Evolutionary conservation across 768 basidiomycete genomes (phyloP), one percentile per base, ranked within the genome.

Genomic region (Leucocoprinus leucothites): DNA sequence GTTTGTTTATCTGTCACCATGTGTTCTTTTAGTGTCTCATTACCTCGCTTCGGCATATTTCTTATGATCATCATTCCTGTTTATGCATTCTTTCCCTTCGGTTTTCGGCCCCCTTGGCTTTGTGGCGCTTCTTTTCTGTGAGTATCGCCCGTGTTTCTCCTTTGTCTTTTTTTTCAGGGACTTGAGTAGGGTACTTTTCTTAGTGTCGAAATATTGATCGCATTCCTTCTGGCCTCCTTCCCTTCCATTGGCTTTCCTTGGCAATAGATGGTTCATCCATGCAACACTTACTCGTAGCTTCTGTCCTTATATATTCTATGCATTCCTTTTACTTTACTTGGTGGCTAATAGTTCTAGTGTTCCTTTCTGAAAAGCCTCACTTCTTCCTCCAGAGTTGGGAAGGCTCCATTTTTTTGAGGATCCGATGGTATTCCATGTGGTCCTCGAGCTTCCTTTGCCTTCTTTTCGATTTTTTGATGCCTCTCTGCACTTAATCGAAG

Each of bases 391-490:
- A 40, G 36, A 24, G 28, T 44, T 24, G 41, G 38, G 38, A 43
- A n/a, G 18, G 19, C 21, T 40, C 24, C 21, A 26, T 9, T 41
- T 9, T 41, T n/a, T 26, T 22, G 38, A 34, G 51, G 28, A 53
- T 53, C 43, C 43, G 31, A 53, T 28, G 4, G 14, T 18, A 34
- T 34, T 19, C 51, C 51, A 44, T 44, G 42, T 53, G 51, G 50
- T 26, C 50, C 42, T 44, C 31, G 31, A 11, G 26, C 35, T 53
- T 28, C 31, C 11, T 53, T 38, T 4, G 14, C 16, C 38, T 38
- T 38, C 38, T n/a, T 38, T 38, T 38, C 16, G 38, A n/a, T 28
- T n/a, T 19, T 25, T 51, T 31, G 26, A 44, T 53, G 38, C 25
- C 28, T 53, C 21, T 35, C 51, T 18, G 31, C 13, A 9, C 7